phyloP scores from a whole-genome alignment of 345 rosid species.

The Hirschfeldia incana region DNA sequence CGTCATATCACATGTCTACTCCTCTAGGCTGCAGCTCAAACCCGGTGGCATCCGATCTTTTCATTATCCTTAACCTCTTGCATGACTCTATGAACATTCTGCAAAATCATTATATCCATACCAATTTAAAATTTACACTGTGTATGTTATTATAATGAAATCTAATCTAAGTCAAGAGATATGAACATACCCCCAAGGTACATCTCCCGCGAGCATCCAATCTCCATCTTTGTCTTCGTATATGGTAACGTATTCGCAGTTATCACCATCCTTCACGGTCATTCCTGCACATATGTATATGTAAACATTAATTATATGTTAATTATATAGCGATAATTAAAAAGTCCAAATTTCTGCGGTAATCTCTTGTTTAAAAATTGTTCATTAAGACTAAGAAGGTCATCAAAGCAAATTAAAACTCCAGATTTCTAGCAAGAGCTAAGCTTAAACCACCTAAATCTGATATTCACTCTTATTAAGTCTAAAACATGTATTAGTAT shows the following conservation, averaged over 20 bases:
- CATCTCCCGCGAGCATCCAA: constrained; percentile 98
- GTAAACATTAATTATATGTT: neutral
- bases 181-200: constrained; percentile 86
- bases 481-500: neutral
- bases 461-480: neutral
- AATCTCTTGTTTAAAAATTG: neutral
- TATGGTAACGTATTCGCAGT: constrained; percentile 68
- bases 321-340: neutral
- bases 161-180: neutral
- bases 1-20: constrained; percentile 31
- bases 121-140: neutral
- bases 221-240: constrained; percentile 97
- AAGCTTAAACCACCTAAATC: neutral
- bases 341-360: neutral
- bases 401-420: neutral
- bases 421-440: neutral
- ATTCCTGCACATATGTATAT: constrained; percentile 40
- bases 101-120: constrained; percentile 9
- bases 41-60: constrained; percentile 91
- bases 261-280: constrained; percentile 61
- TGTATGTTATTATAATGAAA: neutral
- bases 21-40: constrained; percentile 59
- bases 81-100: constrained; percentile 91
- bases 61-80: constrained; percentile 88
- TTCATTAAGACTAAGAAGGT: neutral